Percentiles rank a stretch among this genome's conserved stretches.
Evolutionary conservation across 192 early-diverging fungal species (phyloP).

Genomic region (Powellomyces hirtus): DNA sequence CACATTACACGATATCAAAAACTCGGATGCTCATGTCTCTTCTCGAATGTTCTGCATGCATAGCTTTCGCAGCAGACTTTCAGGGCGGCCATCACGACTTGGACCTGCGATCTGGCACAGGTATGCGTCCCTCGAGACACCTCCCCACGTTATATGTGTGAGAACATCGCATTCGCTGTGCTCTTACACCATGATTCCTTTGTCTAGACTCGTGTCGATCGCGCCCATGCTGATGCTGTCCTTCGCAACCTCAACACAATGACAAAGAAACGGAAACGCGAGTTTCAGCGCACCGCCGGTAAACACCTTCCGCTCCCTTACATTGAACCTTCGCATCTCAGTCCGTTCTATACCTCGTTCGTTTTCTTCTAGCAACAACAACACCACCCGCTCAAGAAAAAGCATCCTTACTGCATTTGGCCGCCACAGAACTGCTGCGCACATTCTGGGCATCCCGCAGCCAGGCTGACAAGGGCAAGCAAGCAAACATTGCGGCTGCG

Average conservation of each 20-base stretch:
- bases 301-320: not conserved
- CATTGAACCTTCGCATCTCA: not conserved
- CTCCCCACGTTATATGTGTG: no score
- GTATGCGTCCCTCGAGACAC: no score
- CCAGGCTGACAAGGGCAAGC: not conserved
- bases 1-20: no score
- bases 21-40: no score
- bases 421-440: conserved; percentile 3
- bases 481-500: not conserved
- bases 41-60: no score
- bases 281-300: not conserved
- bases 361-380: not conserved
- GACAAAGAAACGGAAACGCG: conserved; percentile 17
- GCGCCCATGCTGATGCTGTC: conserved; percentile 6
- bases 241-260: conserved; percentile 9
- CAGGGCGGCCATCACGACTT: no score
- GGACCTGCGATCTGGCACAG: no score
- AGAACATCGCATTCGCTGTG: no score
- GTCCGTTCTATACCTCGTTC: no score
- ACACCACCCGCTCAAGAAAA: not conserved
- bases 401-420: not conserved
- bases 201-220: conserved; percentile 12
- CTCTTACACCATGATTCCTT: no score
- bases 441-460: not conserved
- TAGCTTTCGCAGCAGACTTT: no score